A percentile compares a stretch with the other conserved stretches of the same genome.
Evolutionary conservation across 345 rosid genomes (phyloP).

Genomic region (Cardamine occulta): DNA sequence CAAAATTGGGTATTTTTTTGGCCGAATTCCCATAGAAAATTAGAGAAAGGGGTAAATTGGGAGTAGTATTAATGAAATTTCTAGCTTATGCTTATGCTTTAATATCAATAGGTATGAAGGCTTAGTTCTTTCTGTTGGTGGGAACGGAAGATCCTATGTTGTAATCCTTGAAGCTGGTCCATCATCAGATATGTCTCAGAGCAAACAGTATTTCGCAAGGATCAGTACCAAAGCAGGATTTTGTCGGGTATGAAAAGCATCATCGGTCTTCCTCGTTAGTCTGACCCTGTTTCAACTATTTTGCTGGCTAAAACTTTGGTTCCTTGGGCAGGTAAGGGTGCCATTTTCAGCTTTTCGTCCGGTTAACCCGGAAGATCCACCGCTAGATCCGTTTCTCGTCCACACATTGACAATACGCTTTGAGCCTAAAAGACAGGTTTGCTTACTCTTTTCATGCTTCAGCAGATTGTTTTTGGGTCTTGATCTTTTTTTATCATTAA

Average conservation of each 20-base stretch:
- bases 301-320: constrained; percentile 28
- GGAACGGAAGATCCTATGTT: constrained; percentile 93
- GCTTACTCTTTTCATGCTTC: constrained; percentile 17
- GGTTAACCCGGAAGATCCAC: constrained; percentile 94
- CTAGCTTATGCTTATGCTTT: constrained; percentile 15
- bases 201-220: constrained; percentile 90
- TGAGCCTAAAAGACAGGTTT: constrained; percentile 97
- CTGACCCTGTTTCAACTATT: neutral
- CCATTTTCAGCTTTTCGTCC: constrained; percentile 96
- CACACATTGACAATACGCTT: constrained; percentile 92
- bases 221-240: constrained; percentile 89
- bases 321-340: constrained; percentile 76
- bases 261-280: neutral
- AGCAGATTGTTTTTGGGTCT: constrained; percentile 1
- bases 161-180: constrained; percentile 98
- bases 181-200: constrained; percentile 77
- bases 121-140: constrained; percentile 89
- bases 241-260: constrained; percentile 69
- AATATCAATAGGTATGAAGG: constrained; percentile 74
- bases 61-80: neutral
- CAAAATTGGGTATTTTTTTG: too few species aligned
- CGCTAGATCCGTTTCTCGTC: constrained; percentile 89
- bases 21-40: constrained; percentile 21
- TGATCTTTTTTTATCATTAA: neutral
- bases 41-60: constrained; percentile 4